Percentiles rank a stretch among this genome's conserved stretches.
These are phyloP conservation scores for Corylus avellana DNA, from an alignment of 306 rosid species.

Conservation along the genomic window DNA sequence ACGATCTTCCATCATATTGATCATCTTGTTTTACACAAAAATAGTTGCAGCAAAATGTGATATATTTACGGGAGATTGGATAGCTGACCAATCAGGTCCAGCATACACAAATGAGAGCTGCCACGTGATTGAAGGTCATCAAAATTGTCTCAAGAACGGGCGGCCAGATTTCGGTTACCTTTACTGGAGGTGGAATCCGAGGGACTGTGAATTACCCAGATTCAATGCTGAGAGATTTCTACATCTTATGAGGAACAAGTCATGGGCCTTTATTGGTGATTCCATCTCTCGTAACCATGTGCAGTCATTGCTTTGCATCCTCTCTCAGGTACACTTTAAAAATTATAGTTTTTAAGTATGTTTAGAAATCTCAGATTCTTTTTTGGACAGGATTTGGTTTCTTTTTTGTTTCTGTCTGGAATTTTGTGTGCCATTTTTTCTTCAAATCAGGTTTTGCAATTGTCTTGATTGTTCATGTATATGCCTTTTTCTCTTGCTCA, in stretches of 20 bases:
- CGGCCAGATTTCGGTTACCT: constrained; percentile 73
- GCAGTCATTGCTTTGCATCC: constrained; percentile 76
- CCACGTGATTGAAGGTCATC: constrained; percentile 63
- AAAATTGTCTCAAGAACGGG: constrained; percentile 79
- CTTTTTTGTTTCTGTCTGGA: neutral
- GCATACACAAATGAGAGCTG: constrained; percentile 73
- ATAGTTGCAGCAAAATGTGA: constrained; percentile 56
- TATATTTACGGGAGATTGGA: constrained; percentile 79
- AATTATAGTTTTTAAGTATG: constrained; percentile 6
- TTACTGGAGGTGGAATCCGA: constrained; percentile 81
- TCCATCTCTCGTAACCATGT: constrained; percentile 86
- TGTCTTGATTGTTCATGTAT: neutral
- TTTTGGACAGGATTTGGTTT: neutral
- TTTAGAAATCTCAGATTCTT: neutral
- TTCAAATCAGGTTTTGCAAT: neutral
- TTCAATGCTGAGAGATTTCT: constrained; percentile 64
- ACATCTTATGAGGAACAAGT: constrained; percentile 58
- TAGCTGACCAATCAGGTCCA: constrained; percentile 57
- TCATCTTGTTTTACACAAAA: neutral
- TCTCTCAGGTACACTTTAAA: constrained; percentile 56
- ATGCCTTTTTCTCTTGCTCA: neutral
- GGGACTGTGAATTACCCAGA: constrained; percentile 58
- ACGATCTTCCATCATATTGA: neutral
- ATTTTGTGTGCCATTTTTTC: neutral
- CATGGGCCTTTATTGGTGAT: constrained; percentile 77